These are phyloP conservation scores for Kitagawia praeruptora DNA, from an alignment of 129 eudicot species.

Conservation along the genomic window DNA sequence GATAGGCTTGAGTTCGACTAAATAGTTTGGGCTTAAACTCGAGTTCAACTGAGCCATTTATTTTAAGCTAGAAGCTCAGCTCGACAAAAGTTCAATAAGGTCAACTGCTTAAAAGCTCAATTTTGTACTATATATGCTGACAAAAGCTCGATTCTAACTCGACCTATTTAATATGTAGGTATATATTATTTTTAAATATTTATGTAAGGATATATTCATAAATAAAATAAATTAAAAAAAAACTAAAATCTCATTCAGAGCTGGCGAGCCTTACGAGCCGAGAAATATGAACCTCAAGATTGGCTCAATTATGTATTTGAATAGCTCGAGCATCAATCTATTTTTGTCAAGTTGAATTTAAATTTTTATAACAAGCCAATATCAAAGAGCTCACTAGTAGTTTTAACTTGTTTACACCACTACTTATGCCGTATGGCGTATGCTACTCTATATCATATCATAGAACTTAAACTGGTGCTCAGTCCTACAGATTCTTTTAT, in stretches of 20 bases:
- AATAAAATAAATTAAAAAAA: no score
- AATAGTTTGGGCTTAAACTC: not conserved
- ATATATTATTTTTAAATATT: no score
- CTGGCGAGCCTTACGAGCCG: not conserved
- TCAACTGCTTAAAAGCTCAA: not conserved
- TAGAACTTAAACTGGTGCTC: not conserved
- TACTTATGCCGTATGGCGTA: not conserved
- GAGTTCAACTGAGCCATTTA: no score
- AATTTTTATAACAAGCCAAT: no score
- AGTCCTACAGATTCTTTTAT: not conserved
- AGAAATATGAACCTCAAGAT: not conserved
- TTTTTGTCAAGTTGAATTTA: not conserved
- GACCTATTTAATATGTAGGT: not conserved
- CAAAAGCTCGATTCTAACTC: not conserved
- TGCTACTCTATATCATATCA: not conserved
- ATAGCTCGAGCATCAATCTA: not conserved
- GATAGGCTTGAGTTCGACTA: not conserved
- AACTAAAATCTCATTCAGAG: not conserved
- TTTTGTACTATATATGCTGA: not conserved
- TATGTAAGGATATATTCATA: not conserved
- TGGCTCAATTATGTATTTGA: not conserved
- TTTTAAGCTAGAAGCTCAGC: no score
- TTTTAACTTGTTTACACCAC: not conserved
- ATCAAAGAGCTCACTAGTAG: not conserved
- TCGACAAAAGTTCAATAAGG: not conserved